Evolutionary conservation across 169 alveolate genomes (phyloP).

Genomic region (Babesia bovis): DNA sequence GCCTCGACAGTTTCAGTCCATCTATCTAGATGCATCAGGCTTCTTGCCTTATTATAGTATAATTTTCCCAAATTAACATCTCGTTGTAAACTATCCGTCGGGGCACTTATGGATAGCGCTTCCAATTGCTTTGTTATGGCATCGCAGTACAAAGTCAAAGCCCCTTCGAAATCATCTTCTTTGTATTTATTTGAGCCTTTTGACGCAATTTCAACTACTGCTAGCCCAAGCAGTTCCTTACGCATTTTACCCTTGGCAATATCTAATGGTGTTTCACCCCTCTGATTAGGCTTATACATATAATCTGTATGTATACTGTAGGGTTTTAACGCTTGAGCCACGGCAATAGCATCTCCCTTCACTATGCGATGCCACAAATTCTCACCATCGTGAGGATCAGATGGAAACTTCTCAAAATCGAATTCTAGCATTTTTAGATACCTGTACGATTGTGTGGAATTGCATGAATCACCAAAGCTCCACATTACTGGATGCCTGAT

Average conservation of each 20-base stretch:
- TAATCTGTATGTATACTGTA: slow-evolving; percentile 46
- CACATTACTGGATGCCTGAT: slow-evolving; percentile 52
- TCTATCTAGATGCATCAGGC: slow-evolving; percentile 72
- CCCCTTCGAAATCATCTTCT: slow-evolving; percentile 55
- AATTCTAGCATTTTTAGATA: slow-evolving; percentile 46
- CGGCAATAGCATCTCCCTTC: slow-evolving; percentile 58
- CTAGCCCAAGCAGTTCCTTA: slow-evolving; percentile 58
- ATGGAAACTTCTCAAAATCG: slow-evolving; percentile 56
- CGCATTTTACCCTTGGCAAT: slow-evolving; percentile 51
- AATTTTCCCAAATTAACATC: slow-evolving; percentile 73
- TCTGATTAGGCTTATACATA: slow-evolving; percentile 44
- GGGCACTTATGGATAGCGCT: slow-evolving; percentile 3
- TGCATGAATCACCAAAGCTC: slow-evolving; percentile 44
- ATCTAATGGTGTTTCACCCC: slow-evolving; percentile 69
- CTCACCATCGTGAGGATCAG: slow-evolving; percentile 65
- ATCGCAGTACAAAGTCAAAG: slow-evolving; percentile 65
- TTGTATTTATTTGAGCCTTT: slow-evolving; percentile 74
- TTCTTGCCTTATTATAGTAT: slow-evolving; percentile 75
- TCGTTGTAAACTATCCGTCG: not conserved
- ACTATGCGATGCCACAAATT: slow-evolving; percentile 71
- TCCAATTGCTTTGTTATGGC: slow-evolving; percentile 72
- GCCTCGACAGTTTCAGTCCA: slow-evolving; percentile 75
- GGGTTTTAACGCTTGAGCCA: slow-evolving; percentile 57
- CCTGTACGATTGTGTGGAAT: slow-evolving; percentile 39
- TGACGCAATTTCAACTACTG: slow-evolving; percentile 69